Base-by-base conservation (phyloP, 768 basidiomycete genomes). In the Psilocybe cubensis region DNA sequence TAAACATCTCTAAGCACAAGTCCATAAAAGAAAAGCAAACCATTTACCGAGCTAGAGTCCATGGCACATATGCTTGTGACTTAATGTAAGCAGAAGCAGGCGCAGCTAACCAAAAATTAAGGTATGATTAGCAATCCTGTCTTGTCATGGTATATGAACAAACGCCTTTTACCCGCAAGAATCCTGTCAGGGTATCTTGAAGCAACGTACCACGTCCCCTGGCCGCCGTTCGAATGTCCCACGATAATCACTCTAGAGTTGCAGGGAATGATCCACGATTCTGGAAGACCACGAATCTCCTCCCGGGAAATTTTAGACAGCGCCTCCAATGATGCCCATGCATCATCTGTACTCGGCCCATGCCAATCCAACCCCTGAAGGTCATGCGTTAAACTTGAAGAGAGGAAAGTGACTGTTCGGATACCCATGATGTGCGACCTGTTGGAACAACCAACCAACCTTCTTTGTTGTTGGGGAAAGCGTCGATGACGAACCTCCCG, bases 211-310 rank as follows among this genome's bases (percentile, higher is more conserved):
- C 92, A 94, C 2, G 87, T 79, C 0, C 94, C 94, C 70, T 96
- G 95, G 11, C 94, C 94, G 25, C 94, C 94, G 69, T 97, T 97
- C 2, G 94, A 96, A 68, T 97, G 94, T 0, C 95, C 94, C 29
- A 94, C 75, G n/a, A 94, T 66, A n/a, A 89, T 73, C 7, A 85
- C 82, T 25, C 75, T 76, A 2, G 79, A 76, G 43, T 64, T 53
- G 12, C 53, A 44, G 1, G 57, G 56, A 2, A 66, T 50, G 40
- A 50, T 28, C 62, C 62, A 69, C 23, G 52, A 59, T 18, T 55
- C 27, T 0, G 61, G 41, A 83, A 76, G 17, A 57, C 61, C 82
- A 83, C 14, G 65, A 35, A 53, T 69, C 14, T 68, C 69, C 3
- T 54, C 52, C 6, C 72, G 61, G 3, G 89, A 65, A 35, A 92